These are phyloP conservation scores for Sphenostylis stenocarpa DNA, from an alignment of 306 rosid species.

Conservation along the genomic window DNA sequence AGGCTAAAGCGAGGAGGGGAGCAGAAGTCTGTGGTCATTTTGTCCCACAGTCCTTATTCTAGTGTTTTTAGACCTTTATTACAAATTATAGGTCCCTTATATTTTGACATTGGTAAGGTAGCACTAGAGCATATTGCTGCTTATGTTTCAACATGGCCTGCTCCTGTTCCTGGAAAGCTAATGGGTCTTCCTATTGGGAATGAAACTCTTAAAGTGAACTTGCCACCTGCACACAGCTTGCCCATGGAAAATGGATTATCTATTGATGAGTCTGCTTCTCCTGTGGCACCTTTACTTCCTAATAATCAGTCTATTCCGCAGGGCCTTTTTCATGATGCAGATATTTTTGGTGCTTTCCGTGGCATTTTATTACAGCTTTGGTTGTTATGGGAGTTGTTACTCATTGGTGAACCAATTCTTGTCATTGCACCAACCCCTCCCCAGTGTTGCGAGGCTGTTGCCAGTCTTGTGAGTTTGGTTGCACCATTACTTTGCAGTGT, in stretches of 20 bases:
- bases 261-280: constrained; percentile 66
- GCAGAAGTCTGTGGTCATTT: constrained; percentile 83
- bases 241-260: constrained; percentile 51
- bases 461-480: constrained; percentile 86
- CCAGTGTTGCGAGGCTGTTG: constrained; percentile 89
- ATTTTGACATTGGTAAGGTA: constrained; percentile 79
- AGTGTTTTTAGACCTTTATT: constrained; percentile 79
- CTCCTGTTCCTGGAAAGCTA: constrained; percentile 67
- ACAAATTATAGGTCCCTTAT: constrained; percentile 85
- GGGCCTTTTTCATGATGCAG: constrained; percentile 85
- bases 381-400: constrained; percentile 85
- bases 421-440: constrained; percentile 87
- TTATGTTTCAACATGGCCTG: constrained; percentile 79
- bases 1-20: constrained; percentile 90
- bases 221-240: constrained; percentile 83
- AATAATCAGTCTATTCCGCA: constrained; percentile 71
- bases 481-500: constrained; percentile 83
- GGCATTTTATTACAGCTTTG: constrained; percentile 82
- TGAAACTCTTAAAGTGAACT: constrained; percentile 73
- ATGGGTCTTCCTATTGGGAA: constrained; percentile 95
- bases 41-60: constrained; percentile 71
- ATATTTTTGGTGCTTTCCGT: constrained; percentile 72
- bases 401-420: constrained; percentile 84
- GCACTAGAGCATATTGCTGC: constrained; percentile 91
- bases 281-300: constrained; percentile 81